Evolutionary conservation across 1,139 yeast species (phyloP).

Genomic region (Fermentozyma sake): DNA sequence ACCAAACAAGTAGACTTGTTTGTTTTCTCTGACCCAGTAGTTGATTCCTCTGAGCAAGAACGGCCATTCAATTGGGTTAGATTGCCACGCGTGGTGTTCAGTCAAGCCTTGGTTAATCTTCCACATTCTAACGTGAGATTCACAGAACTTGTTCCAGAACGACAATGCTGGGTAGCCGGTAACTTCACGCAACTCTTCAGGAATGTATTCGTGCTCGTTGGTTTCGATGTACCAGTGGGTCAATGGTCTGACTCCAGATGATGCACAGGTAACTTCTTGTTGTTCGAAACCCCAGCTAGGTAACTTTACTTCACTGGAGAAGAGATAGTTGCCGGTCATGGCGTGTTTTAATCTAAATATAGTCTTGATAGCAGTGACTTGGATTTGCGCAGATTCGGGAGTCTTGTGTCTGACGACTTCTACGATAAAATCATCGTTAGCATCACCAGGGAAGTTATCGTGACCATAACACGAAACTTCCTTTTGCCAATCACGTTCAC

Average conservation of each 20-base stretch:
- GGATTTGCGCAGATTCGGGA: constrained; percentile 54
- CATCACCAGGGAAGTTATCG: constrained; percentile 89
- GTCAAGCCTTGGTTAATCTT: constrained; percentile 78
- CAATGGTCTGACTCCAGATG: constrained; percentile 70
- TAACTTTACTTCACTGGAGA: constrained; percentile 78
- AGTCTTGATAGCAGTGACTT: constrained; percentile 75
- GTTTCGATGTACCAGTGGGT: constrained; percentile 88
- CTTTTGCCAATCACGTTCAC: constrained; percentile 93
- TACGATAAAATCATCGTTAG: constrained; percentile 90
- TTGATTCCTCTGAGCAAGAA: constrained; percentile 84
- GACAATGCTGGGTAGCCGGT: constrained; percentile 59
- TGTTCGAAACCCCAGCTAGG: constrained; percentile 97
- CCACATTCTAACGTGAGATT: constrained; percentile 91
- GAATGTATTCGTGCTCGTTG: constrained; percentile 45
- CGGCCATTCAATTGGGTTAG: constrained; percentile 89
- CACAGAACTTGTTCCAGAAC: constrained; percentile 68
- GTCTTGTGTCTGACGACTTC: constrained; percentile 69
- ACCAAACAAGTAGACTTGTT: constrained; percentile 83
- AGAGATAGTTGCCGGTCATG: constrained; percentile 83
- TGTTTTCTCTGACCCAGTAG: constrained; percentile 80
- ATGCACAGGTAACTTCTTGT: constrained; percentile 93
- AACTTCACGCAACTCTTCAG: constrained; percentile 19
- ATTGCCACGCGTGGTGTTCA: constrained; percentile 82
- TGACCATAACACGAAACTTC: constrained; percentile 92
- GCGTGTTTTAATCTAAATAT: constrained; percentile 86